Conservation (phyloP, 1,139 yeast species). For the Geotrichum aggregatum region DNA sequence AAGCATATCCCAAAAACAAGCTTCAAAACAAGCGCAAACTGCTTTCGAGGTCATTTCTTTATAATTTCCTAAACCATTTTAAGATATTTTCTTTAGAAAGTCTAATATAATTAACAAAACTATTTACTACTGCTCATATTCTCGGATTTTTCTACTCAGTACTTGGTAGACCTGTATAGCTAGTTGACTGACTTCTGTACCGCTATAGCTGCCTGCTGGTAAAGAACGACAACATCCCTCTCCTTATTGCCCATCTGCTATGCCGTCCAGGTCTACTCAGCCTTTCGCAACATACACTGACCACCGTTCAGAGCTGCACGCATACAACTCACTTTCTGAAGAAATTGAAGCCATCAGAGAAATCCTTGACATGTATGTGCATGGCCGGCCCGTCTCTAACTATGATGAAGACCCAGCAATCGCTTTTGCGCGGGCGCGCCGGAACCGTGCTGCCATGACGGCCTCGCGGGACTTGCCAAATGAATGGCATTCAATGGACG, state of each 20-base stretch:
- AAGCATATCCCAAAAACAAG: not conserved
- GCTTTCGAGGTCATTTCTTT: not conserved
- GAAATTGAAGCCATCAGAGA: conserved; percentile 2
- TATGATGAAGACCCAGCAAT: not conserved
- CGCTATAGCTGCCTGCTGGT: too few relatives aligned
- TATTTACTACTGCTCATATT: too few relatives aligned
- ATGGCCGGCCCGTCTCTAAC: conserved; percentile 2
- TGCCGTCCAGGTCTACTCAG: not conserved
- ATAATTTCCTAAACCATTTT: too few relatives aligned
- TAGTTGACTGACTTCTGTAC: too few relatives aligned
- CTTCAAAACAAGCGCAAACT: not conserved
- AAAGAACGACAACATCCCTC: too few relatives aligned
- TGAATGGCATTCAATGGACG: too few relatives aligned
- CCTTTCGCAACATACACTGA: not conserved
- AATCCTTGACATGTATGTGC: conserved; percentile 2
- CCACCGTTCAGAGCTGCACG: not conserved
- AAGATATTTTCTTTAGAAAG: too few relatives aligned
- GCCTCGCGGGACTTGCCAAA: too few relatives aligned
- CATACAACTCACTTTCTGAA: not conserved
- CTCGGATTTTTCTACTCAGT: too few relatives aligned
- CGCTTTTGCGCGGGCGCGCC: not conserved
- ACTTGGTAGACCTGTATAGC: too few relatives aligned
- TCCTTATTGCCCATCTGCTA: not conserved
- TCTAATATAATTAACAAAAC: too few relatives aligned
- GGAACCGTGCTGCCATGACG: too few relatives aligned